These are phyloP conservation scores for Arthrocladium fulminans DNA, from an alignment of 2,329 filamentous ascomycete genomes.

Conservation along the genomic window DNA sequence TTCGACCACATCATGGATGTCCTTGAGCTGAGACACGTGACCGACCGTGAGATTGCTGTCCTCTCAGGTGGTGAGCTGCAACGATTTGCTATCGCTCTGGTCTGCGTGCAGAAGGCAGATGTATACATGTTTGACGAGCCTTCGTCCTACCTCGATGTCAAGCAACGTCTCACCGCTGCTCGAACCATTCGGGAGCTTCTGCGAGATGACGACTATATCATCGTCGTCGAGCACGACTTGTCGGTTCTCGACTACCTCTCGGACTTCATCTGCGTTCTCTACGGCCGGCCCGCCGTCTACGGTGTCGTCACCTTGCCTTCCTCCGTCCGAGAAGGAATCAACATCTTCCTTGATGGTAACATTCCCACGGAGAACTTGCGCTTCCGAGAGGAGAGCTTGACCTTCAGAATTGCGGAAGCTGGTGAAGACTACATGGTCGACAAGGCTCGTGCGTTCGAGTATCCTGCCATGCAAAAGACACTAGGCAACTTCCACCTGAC, in stretches of 20 bases:
- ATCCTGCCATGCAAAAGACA: slow-evolving; percentile 88
- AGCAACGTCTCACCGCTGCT: slow-evolving; percentile 90
- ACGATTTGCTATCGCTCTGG: slow-evolving; percentile 91
- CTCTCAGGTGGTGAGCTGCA: slow-evolving; percentile 97
- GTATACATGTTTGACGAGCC: slow-evolving; percentile 99
- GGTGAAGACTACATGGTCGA: slow-evolving; percentile 81
- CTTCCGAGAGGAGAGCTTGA: slow-evolving; percentile 93
- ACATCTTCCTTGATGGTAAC: slow-evolving; percentile 96
- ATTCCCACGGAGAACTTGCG: slow-evolving; percentile 97
- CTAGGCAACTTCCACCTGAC: slow-evolving; percentile 77
- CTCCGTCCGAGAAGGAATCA: slow-evolving; percentile 97
- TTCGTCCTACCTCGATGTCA: slow-evolving; percentile 97
- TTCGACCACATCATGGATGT: slow-evolving; percentile 71
- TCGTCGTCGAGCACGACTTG: slow-evolving; percentile 98
- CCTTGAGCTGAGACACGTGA: slow-evolving; percentile 79
- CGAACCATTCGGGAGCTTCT: slow-evolving; percentile 87
- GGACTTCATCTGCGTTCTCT: slow-evolving; percentile 95
- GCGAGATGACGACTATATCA: slow-evolving; percentile 85
- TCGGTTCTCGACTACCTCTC: slow-evolving; percentile 97
- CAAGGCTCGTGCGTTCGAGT: slow-evolving; percentile 74
- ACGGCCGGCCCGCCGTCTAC: slow-evolving; percentile 90
- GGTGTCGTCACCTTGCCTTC: slow-evolving; percentile 94
- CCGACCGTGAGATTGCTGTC: slow-evolving; percentile 79
- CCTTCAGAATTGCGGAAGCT: slow-evolving; percentile 86
- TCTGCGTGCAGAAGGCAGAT: slow-evolving; percentile 92